phyloP scores from a whole-genome alignment of 305 asterid species.

The Solanum hybrid region DNA sequence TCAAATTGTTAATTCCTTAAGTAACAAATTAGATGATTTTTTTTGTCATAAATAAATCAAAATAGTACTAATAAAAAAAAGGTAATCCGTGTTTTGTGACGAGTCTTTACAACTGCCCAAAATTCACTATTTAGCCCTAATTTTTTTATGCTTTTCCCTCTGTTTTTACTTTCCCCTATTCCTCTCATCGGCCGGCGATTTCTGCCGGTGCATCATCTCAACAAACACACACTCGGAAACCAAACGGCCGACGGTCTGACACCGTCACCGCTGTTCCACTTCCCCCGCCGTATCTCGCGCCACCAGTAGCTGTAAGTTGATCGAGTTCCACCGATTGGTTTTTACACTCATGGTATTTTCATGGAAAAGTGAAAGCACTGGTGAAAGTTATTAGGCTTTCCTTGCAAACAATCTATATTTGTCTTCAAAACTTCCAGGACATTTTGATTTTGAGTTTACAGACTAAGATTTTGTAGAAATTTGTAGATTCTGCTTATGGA shows the following conservation, averaged over 20 bases:
- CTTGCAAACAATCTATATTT: not conserved
- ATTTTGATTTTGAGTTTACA: not conserved
- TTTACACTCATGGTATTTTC: not conserved
- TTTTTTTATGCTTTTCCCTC: not conserved
- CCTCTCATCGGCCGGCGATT: not conserved
- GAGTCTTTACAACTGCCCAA: not conserved
- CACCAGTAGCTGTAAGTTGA: not conserved
- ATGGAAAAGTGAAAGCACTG: not conserved
- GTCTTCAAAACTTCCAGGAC: not conserved
- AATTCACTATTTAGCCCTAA: not conserved
- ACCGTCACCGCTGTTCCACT: not conserved
- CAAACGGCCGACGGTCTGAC: not conserved
- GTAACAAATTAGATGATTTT: not conserved
- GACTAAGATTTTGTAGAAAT: not conserved
- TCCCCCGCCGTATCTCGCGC: not conserved
- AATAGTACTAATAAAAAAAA: no score
- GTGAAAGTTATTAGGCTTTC: not conserved
- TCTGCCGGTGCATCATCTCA: not conserved
- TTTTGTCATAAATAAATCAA: not conserved
- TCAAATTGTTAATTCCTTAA: not conserved
- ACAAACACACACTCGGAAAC: not conserved
- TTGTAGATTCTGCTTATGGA: not conserved
- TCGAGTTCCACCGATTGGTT: not conserved
- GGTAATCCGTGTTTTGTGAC: not conserved
- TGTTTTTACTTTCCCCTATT: not conserved